Evolutionary conservation across 2,329 filamentous ascomycete genomes (phyloP), one percentile per base, ranked within the genome.

Genomic region (Corynespora cassiicola): DNA sequence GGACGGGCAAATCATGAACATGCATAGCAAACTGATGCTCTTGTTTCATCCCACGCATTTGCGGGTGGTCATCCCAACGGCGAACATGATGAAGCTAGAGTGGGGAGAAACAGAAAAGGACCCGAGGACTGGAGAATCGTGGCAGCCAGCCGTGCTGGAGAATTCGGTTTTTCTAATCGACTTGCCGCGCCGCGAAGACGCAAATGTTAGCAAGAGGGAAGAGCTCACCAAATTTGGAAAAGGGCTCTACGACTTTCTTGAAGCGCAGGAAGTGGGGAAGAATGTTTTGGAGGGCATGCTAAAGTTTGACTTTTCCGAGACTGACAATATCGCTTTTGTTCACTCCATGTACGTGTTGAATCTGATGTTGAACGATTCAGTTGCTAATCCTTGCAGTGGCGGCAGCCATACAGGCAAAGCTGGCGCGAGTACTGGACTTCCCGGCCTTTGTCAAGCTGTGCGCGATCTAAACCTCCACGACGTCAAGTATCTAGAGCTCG

Each of bases 21-120:
- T 97, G 90, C 94, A 97, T 68, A 95, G 90, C 32, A 97, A 99
- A 63, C 75, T 97, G 27, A 91, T 95, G 79, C 70, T 97, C 1
- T 76, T 97, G n/a, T 92, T 90, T 55, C 88, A 90, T 54, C 71
- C 79, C 0, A 71, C 71, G 1, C 84, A 90, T 63, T 69, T 96
- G 11, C 82, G 94, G 6, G 77, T 99, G 28, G 92, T 87, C 1
- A 75, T 97, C 2, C 90, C 94, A 0, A 92, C 86, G 3, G 94
- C 90, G 2, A 99, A 99, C 56, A 73, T 96, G 31, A 84, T 87
- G 9, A 77, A 82, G 6, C 90, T 88, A 56, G 92, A 99, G 62
- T 97, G 94, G 91, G 92, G 91, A 7, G 89, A 95, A 64, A 79
- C 77, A 2, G 88, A 88, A 2, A 70, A 52, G 17, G 38, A 45